Percentiles rank a stretch among this genome's conserved stretches.
These are phyloP conservation scores for Fusarium sarcochroum DNA, from an alignment of 2,329 filamentous ascomycete species.

Conservation along the genomic window DNA sequence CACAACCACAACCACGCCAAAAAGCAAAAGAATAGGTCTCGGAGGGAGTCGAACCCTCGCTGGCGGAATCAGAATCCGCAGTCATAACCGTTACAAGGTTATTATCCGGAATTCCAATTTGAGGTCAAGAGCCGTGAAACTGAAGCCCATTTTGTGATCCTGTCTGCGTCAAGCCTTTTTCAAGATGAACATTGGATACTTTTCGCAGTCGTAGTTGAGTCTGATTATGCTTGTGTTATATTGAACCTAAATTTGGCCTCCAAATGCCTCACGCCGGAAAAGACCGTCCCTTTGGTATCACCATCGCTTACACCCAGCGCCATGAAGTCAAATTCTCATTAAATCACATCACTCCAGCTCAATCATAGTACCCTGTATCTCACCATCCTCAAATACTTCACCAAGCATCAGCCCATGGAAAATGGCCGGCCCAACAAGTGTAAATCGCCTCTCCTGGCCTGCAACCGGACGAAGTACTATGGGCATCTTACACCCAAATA, in stretches of 20 bases:
- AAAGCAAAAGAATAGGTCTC: too few relatives aligned
- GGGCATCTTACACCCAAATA: slow-evolving; percentile 11
- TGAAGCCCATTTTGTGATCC: too few relatives aligned
- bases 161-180: too few relatives aligned
- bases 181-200: not conserved
- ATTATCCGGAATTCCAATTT: too few relatives aligned
- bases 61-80: too few relatives aligned
- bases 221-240: not conserved
- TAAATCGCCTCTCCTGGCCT: not conserved
- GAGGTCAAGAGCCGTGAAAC: too few relatives aligned
- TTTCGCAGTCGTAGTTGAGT: too few relatives aligned
- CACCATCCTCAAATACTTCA: not conserved
- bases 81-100: too few relatives aligned
- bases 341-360: not conserved
- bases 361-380: not conserved
- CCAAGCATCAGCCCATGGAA: slow-evolving; percentile 7
- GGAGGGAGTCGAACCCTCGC: too few relatives aligned
- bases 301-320: not conserved
- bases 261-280: not conserved
- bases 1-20: too few relatives aligned
- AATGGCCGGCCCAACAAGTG: not conserved
- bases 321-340: not conserved
- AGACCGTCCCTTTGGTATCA: not conserved
- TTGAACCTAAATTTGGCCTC: not conserved
- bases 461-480: not conserved